Evolutionary conservation across 148 eudicot species (phyloP), one percentile per base, ranked within the genome.

Genomic region (Pharnaceum exiguum): DNA sequence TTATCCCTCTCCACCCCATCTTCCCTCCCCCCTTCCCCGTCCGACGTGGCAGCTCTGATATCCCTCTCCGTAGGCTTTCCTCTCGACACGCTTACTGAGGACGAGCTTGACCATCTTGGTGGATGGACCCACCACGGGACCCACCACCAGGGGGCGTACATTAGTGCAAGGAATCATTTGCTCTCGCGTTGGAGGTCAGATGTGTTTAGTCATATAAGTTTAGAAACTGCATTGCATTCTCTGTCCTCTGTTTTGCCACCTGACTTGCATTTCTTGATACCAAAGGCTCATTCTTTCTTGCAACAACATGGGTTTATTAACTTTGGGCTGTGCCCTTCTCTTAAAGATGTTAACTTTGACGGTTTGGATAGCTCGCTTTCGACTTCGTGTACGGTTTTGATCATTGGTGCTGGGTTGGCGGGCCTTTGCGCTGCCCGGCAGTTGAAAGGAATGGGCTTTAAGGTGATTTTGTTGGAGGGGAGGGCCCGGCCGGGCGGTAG

Each of bases 1-100:
- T 32, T 65, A 51, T 76, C 33, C 39, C 70, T 15, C 17, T 82
- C 59, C 67, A 81, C 25, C 74, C 78, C 36, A 77, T 83, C 17
- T 52, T 76, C 64, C 10, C 24, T 2, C 49, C 43, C 13, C 27
- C 76, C 28, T 62, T 74, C 44, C 45, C 69, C 44, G 19, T 77
- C 82, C 57, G 84, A 85, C 37, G 70, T 81, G 15, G 89, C 88
- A 28, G 78, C 99, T 58, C 75, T 93, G 9, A 93, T 93, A 27
- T 90, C 99, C 3, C 68, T 93, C 70, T 88, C 96, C 31, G 98
- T 88, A 16, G 98, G 98, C 0, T 93, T 93, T 44, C 96, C 98
- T 0, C 66, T 81, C 5, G 96, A 88, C 21, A 85, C 94, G 5
- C 75, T 93, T 4, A 85, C 96, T 11, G 98, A 93, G 51, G 96